Conservation (phyloP, 2,329 filamentous ascomycete species). For the Xylariaceae sp. region DNA sequence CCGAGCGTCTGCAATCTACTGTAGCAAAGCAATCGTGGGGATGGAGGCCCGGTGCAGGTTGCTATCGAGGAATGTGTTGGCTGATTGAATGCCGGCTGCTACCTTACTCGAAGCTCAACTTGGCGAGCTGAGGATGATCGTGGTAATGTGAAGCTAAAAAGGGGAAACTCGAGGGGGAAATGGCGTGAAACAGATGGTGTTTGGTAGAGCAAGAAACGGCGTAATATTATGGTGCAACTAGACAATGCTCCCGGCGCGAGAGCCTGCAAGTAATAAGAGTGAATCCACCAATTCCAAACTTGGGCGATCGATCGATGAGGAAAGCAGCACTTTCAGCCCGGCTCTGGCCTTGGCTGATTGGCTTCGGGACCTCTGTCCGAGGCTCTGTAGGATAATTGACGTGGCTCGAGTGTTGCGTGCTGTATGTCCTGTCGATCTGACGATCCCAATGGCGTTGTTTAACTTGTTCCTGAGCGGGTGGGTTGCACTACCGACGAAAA, state of each 20-base stretch:
- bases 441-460: slow-evolving; percentile 21
- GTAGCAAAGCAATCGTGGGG: too few species aligned
- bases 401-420: slow-evolving; percentile 7
- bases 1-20: too few species aligned
- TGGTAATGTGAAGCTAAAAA: too few species aligned
- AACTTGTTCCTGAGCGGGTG: too few species aligned
- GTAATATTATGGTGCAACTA: too few species aligned
- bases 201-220: slow-evolving; percentile 8
- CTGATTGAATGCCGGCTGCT: too few species aligned
- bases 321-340: not conserved
- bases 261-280: not conserved
- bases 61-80: too few species aligned
- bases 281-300: not conserved
- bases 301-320: slow-evolving; percentile 14
- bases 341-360: too few species aligned
- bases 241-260: not conserved
- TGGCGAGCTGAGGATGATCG: too few species aligned
- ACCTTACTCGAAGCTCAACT: too few species aligned
- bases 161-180: not conserved
- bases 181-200: slow-evolving; percentile 15
- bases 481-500: too few species aligned
- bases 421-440: slow-evolving; percentile 27
- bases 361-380: not conserved
- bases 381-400: not conserved
- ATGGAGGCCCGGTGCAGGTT: too few species aligned